Evolutionary conservation across 768 basidiomycete genomes (phyloP), one percentile per base, ranked within the genome.

Genomic region (Boletus patriciae): DNA sequence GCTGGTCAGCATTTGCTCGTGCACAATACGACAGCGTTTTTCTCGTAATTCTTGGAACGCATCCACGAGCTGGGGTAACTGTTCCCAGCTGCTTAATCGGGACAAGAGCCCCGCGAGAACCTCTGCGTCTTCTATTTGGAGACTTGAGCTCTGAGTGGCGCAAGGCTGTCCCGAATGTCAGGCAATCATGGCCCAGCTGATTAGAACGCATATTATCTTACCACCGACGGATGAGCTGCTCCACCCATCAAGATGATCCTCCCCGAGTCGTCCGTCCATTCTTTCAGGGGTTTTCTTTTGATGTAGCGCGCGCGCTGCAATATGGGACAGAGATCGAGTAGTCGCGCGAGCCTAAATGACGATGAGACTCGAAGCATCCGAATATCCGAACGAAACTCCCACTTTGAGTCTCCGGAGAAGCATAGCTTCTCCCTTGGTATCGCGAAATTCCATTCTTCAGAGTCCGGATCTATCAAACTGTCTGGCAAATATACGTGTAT

Each of bases 21-120:
- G 74, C 15, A 80, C 74, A 13, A 58, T 61, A 19, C 65, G 66
- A 54, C 75, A 79, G 13, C 81, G 77, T 13, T 73, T 65, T 63
- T 80, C 75, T 43, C 83, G 76, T 54, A 84, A 73, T 46, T 85
- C 83, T 63, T 84, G 80, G 67, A 81, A 83, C 9, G 80, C 84
- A 33, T 70, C 73, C 47, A 84, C 67, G 46, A 85, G 67, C 34
- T 75, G 74, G 2, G 78, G 71, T 2, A 85, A 66, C 54, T 85
- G 79, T 5, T 73, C 72, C 58, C 68, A 68, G 53, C 68, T 64
- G 40, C 74, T 73, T 11, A 86, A 72, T 40, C 77, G 76, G 27
- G 79, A 76, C 36, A 70, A 48, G 44, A 70, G 67, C 34, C 59
- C 66, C 3, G 62, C 67, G 13, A 70, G 59, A 10, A 67, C 67